Evolutionary conservation across 805 yeast genomes (phyloP).

Genomic region (Teunomyces pallodes): DNA sequence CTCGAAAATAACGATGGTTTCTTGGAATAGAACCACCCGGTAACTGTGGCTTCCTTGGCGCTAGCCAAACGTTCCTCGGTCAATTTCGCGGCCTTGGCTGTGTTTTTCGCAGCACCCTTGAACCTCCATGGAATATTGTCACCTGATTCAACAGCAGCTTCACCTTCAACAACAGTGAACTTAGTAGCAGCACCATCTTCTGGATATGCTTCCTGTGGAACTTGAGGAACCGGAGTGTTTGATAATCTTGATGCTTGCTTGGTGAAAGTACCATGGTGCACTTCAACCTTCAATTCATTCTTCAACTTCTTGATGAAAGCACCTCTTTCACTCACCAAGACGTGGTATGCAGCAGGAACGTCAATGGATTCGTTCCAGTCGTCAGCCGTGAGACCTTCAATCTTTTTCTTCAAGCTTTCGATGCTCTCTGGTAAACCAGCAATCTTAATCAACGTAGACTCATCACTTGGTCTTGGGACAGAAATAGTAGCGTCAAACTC

Average conservation of each 20-base stretch:
- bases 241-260: conserved; percentile 52
- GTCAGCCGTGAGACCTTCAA: conserved; percentile 60
- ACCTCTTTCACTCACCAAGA: conserved; percentile 66
- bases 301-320: conserved; percentile 55
- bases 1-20: conserved; percentile 53
- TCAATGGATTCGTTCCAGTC: conserved; percentile 51
- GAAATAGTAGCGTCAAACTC: conserved; percentile 62
- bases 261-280: conserved; percentile 53
- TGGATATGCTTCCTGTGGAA: conserved; percentile 48
- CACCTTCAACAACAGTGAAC: conserved; percentile 44
- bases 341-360: conserved; percentile 58
- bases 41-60: conserved; percentile 44
- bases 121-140: conserved; percentile 64
- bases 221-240: conserved; percentile 40
- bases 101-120: conserved; percentile 49
- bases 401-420: conserved; percentile 59
- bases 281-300: conserved; percentile 52
- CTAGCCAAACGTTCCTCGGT: conserved; percentile 50
- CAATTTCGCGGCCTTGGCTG: conserved; percentile 50
- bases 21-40: conserved; percentile 63
- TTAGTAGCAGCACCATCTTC: conserved; percentile 37
- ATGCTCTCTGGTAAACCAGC: conserved; percentile 67
- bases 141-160: conserved; percentile 23
- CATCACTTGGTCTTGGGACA: conserved; percentile 61
- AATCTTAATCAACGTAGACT: conserved; percentile 51